Base-by-base conservation (phyloP, 768 basidiomycete species). In the Tricholoma bakamatsutake region DNA sequence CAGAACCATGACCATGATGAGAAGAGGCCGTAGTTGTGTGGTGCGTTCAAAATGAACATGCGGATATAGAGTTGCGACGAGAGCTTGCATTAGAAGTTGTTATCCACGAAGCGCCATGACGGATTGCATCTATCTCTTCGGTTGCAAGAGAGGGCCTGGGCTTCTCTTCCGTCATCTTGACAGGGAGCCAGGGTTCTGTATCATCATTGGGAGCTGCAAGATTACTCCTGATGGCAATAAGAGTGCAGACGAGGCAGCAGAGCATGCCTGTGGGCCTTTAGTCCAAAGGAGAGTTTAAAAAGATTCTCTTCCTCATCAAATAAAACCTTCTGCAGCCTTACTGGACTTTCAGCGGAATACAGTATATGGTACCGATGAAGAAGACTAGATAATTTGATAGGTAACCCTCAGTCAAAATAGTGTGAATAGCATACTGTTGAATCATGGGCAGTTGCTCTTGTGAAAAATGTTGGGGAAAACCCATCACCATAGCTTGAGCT, bases 71-170 rank as follows among this genome's bases (percentile, higher is more conserved):
- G 43, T 79, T 77, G 54, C 71, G 80, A 43, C 75, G 76, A 31
- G 80, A 81, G 53, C 80, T 77, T 15, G 81, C 74, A 42, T 80
- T 77, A 48, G 88, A 89, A 0, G 88, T 87, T 57, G 88, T 87
- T 57, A 90, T 81, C 87, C 88, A 90, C n/a, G 88, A 88, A 49
- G 81, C 82, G 50, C 87, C 87, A 60, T 90, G 88, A 18, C 83
- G 82, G 51, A 90, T 75, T 17, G 75, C 85, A 57, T 89, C 84
- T 49, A 90, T 75, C 52, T 90, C 88, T 61, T 88, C 86, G 0
- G 84, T 84, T 15, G 78, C 77, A 62, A 88, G 87, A 0, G 85
- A 85, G 0, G 81, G 81, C 28, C 84, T 71, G 15, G 80, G 76
- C 59, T 80, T 78, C 62, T 81, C 78, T 56, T 80, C 80, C 30